Evolutionary conservation across 2,329 filamentous ascomycete species (phyloP).

Genomic region (Clonostachys rhizophaga): DNA sequence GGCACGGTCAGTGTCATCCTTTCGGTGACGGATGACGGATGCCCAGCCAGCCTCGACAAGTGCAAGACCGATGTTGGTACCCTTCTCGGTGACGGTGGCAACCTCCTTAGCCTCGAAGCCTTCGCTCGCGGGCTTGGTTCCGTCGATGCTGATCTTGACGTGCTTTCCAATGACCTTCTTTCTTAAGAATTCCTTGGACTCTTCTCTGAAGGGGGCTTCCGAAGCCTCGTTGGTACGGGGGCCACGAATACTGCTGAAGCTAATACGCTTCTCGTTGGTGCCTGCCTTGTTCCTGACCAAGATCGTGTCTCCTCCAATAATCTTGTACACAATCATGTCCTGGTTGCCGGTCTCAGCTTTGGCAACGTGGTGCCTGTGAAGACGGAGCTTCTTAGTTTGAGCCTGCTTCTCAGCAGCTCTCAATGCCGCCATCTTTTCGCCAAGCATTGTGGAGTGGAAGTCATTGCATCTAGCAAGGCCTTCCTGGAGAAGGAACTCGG

Average conservation of each 20-base stretch:
- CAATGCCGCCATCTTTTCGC: constrained; percentile 79
- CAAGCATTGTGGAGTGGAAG: constrained; percentile 90
- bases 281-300: constrained; percentile 82
- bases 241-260: constrained; percentile 86
- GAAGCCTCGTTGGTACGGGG: constrained; percentile 85
- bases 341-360: constrained; percentile 62
- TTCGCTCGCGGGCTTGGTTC: constrained; percentile 82
- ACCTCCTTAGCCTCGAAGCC: constrained; percentile 95
- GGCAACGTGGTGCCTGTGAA: constrained; percentile 78
- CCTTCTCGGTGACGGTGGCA: constrained; percentile 76
- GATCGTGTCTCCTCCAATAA: constrained; percentile 86
- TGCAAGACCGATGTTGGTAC: constrained; percentile 79
- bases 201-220: constrained; percentile 83
- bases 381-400: constrained; percentile 67
- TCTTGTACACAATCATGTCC: constrained; percentile 79
- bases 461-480: constrained; percentile 92
- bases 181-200: constrained; percentile 93
- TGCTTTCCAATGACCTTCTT: constrained; percentile 96
- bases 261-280: constrained; percentile 78
- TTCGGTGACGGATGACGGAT: constrained; percentile 89
- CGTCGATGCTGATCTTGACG: constrained; percentile 83
- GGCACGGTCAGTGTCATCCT: constrained; percentile 90
- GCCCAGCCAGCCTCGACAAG: constrained; percentile 92
- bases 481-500: constrained; percentile 82
- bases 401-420: constrained; percentile 84